Base-by-base conservation (phyloP, 2,329 filamentous ascomycete species). In the Chalaropsis thielavioides region DNA sequence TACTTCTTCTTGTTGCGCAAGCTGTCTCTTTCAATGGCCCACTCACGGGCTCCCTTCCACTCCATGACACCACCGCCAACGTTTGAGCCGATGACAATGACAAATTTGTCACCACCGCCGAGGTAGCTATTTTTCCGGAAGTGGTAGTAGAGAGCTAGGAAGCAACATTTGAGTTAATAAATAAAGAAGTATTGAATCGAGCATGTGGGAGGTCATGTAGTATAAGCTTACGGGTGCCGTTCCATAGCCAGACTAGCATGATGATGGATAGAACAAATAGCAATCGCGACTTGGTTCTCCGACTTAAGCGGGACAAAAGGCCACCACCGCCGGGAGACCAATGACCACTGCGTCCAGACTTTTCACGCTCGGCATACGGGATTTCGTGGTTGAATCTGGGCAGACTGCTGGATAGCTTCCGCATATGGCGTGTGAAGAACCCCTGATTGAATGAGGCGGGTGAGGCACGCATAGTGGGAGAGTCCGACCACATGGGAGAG, bases 11-110 rank as follows among this genome's bases (percentile, higher is more conserved):
- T 99, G 77, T 99, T 99, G 74, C 87, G 86, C 64, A 97, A 84
- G 72, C 92, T 97, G 77, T 97, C 92, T 74, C 94, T 83, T 77
- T 99, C 94, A 71, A 97, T 95, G 0, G 94, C 94, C 94, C 94
- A 99, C 77, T 99, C 94, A 68, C 92, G 84, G 22, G 92, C 89
- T 0, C 92, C 92, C 75, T 99, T 99, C 92, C 91, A 96, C 72
- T 96, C 92, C 91, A 97, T 97, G 7, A 99, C 94, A 71, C 94
- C 94, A 67, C 94, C 94, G 61, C 94, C 94, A 68, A 95, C 83
- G 72, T 99, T 99, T 64, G 94, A 92, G 27, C 89, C 92, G 22
- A 97, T 80, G 68, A 99, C 91, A 64, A 99, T 88, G 69, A 99
- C 94, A 72, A 88, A 92, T 72, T 96, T 97, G 72, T 87, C 86